Percentiles rank a stretch among this genome's conserved stretches.
phyloP scores from a whole-genome alignment of 2,329 filamentous ascomycete genomes.

The Ophiostoma fasciatum region DNA sequence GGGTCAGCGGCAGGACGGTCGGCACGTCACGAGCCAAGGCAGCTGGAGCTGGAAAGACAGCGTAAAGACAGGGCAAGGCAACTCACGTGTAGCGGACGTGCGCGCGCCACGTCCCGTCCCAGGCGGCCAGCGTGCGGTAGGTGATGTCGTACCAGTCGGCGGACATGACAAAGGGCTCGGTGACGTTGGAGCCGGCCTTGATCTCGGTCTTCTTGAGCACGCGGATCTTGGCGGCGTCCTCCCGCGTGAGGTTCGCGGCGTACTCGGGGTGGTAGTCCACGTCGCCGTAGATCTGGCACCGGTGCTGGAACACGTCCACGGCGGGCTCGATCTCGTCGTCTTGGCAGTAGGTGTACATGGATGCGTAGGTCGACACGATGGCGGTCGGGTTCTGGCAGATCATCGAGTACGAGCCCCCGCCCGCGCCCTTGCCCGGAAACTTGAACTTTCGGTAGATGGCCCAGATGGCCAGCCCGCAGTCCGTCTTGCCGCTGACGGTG shows the following conservation, averaged over 20 bases:
- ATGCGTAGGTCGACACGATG: slow-evolving; percentile 7
- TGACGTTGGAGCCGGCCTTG: background rate
- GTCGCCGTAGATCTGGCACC: slow-evolving; percentile 4
- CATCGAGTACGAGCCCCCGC: slow-evolving; percentile 1
- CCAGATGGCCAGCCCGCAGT: slow-evolving; percentile 2
- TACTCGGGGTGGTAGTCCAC: background rate
- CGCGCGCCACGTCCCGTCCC: background rate
- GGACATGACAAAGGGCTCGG: slow-evolving; percentile 4
- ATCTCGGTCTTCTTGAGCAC: background rate
- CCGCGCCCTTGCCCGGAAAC: slow-evolving; percentile 1
- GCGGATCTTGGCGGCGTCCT: slow-evolving; percentile 7
- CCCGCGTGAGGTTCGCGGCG: slow-evolving; percentile 9
- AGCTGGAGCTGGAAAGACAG: background rate
- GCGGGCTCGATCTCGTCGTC: background rate
- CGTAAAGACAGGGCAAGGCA: background rate
- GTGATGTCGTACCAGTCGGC: background rate
- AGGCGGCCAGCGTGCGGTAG: background rate
- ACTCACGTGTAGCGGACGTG: slow-evolving; percentile 7
- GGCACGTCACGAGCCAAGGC: background rate
- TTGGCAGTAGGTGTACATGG: slow-evolving; percentile 5
- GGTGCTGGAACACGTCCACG: background rate
- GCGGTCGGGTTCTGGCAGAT: slow-evolving; percentile 7
- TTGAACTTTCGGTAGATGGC: background rate
- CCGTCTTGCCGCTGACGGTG: background rate
- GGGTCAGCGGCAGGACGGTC: background rate